Evolutionary conservation across 2,329 filamentous ascomycete species (phyloP).

Genomic region (Botrytis aclada): DNA sequence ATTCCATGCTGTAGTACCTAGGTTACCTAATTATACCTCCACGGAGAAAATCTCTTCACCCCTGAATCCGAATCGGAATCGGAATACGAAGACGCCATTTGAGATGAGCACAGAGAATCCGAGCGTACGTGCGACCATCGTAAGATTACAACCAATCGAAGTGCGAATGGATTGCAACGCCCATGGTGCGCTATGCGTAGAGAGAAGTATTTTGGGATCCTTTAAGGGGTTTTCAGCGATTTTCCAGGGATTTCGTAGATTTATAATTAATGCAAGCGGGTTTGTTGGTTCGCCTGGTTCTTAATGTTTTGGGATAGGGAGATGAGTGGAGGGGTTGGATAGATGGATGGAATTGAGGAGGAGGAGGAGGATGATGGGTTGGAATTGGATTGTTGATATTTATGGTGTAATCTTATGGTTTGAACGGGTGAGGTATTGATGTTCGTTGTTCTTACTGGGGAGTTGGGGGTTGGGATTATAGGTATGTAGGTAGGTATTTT

Average conservation of each 20-base stretch:
- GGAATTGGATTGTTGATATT: too few species aligned
- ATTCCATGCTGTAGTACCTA: not conserved
- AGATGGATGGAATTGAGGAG: not conserved
- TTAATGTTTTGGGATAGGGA: not conserved
- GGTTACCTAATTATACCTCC: too few species aligned
- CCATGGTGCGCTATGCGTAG: not conserved
- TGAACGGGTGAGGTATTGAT: not conserved
- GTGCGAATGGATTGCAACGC: too few species aligned
- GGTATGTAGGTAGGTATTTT: not conserved
- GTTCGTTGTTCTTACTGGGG: not conserved
- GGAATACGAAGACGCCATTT: not conserved
- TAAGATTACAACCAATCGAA: too few species aligned
- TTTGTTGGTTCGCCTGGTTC: not conserved
- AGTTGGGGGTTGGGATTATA: not conserved
- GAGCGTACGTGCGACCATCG: not conserved
- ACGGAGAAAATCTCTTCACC: not conserved
- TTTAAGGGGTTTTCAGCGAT: too few species aligned
- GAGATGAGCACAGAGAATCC: not conserved
- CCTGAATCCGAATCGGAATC: constrained; percentile 2
- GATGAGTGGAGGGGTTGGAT: too few species aligned
- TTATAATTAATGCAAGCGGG: not conserved
- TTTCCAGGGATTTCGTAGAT: not conserved
- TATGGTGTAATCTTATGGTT: not conserved
- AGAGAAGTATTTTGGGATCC: not conserved
- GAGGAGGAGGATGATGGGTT: not conserved